Percentiles rank a stretch among this genome's conserved stretches.
phyloP scores from a whole-genome alignment of 1,284 basidiomycete genomes.

The Thecaphora frezii region DNA sequence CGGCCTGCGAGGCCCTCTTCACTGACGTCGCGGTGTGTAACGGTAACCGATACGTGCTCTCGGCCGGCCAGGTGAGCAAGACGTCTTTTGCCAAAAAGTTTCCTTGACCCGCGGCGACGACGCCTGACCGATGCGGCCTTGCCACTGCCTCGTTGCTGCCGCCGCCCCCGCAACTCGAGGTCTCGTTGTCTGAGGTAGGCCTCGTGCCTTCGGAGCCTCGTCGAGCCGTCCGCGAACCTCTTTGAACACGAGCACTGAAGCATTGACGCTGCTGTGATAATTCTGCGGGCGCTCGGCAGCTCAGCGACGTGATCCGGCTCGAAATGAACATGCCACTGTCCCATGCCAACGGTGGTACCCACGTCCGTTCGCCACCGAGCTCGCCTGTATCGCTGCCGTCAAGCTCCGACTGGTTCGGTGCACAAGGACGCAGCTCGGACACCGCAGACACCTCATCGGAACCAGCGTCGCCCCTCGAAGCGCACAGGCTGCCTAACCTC shows the following conservation, averaged over 20 bases:
- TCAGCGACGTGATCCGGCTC: background rate
- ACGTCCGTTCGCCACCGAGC: background rate
- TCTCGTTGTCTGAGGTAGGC: no score
- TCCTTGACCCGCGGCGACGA: no score
- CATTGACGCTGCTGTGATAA: no score
- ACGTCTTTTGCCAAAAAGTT: background rate
- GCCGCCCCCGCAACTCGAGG: no score
- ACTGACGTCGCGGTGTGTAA: background rate
- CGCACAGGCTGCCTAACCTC: background rate
- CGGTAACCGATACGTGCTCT: background rate
- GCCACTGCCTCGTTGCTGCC: no score
- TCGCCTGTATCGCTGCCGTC: background rate
- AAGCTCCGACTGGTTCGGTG: background rate
- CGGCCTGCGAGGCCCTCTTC: conserved; percentile 1
- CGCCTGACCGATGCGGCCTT: background rate
- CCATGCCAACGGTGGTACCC: no score
- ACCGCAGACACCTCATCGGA: background rate
- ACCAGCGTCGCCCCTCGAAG: background rate
- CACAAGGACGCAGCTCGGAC: background rate
- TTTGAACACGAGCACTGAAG: no score
- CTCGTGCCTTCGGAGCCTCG: no score
- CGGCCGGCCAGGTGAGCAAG: conserved; percentile 1
- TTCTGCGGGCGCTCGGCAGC: background rate
- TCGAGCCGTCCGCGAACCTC: no score
- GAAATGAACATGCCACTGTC: background rate